Evolutionary conservation across 805 yeast genomes (phyloP).

Genomic region (Groenewaldozyma salmanticensis): DNA sequence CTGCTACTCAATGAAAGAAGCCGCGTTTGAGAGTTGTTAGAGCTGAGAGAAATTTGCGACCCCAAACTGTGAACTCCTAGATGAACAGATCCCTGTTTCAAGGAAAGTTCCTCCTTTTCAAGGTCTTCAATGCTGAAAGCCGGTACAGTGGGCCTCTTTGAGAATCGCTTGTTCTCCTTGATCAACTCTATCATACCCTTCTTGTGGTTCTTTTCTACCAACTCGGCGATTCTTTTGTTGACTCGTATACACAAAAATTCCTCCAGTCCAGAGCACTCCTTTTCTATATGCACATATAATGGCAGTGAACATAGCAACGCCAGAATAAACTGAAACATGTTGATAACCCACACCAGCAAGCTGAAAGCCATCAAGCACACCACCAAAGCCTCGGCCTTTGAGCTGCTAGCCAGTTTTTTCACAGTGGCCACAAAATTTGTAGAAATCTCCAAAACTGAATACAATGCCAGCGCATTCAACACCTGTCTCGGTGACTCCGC

Average conservation of each 20-base stretch:
- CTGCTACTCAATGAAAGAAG: no score
- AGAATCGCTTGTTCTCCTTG: conserved; percentile 17
- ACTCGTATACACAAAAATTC: conserved; percentile 54
- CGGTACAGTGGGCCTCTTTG: background rate
- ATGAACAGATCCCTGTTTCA: no score
- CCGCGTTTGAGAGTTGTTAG: background rate
- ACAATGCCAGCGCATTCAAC: conserved; percentile 65
- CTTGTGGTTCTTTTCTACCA: conserved; percentile 36
- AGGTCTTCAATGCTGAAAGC: background rate
- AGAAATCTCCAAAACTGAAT: conserved; percentile 35
- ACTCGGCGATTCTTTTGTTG: conserved; percentile 43
- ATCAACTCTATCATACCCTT: conserved; percentile 22
- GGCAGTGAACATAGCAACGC: conserved; percentile 47
- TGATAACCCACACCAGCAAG: conserved; percentile 61
- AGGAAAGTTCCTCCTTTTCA: background rate
- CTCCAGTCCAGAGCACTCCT: conserved; percentile 36
- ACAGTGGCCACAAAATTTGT: conserved; percentile 32
- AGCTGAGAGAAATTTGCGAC: background rate
- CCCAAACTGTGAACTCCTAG: no score
- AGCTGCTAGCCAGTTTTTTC: conserved; percentile 46
- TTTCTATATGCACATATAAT: conserved; percentile 37
- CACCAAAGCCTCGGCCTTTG: conserved; percentile 59
- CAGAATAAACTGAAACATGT: conserved; percentile 44
- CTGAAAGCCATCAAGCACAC: conserved; percentile 69
- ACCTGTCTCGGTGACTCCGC: conserved; percentile 88